Percentiles rank a stretch among this genome's conserved stretches.
These are phyloP conservation scores for Saccharomyces hybrid DNA, from an alignment of 1,139 yeast species.

Conservation along the genomic window DNA sequence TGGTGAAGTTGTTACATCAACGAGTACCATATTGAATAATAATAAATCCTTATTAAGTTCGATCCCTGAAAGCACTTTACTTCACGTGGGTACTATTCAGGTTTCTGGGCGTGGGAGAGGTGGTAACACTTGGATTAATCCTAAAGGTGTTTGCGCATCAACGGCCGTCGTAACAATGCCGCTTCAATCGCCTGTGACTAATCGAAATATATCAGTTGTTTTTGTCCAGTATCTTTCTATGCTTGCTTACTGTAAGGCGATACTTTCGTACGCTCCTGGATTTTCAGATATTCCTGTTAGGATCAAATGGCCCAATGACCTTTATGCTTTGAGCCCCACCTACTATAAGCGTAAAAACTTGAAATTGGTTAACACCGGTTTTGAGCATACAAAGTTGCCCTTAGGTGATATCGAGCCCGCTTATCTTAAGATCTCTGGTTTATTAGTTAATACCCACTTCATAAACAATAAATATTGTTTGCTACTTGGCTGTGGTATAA, in stretches of 20 bases:
- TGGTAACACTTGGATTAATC: conserved; percentile 92
- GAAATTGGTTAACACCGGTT: conserved; percentile 20
- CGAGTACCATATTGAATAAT: conserved; percentile 67
- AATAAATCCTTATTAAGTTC: conserved; percentile 49
- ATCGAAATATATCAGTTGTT: conserved; percentile 46
- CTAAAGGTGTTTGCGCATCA: conserved; percentile 81
- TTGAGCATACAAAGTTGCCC: conserved; percentile 18
- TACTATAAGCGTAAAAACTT: conserved; percentile 31
- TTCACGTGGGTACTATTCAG: conserved; percentile 65
- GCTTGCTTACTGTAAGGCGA: conserved; percentile 74
- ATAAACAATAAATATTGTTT: conserved; percentile 51
- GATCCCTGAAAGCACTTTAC: conserved; percentile 25
- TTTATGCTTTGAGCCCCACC: conserved; percentile 67
- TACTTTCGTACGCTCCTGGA: conserved; percentile 56
- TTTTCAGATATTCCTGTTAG: conserved; percentile 69
- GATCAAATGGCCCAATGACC: conserved; percentile 96
- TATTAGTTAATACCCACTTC: conserved; percentile 72
- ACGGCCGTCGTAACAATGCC: conserved; percentile 66
- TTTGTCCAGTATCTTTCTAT: conserved; percentile 83
- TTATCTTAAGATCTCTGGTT: conserved; percentile 75
- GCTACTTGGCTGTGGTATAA: conserved; percentile 81
- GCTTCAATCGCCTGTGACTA: conserved; percentile 28
- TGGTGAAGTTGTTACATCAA: conserved; percentile 87
- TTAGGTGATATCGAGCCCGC: conserved; percentile 37
- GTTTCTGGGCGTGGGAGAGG: conserved; percentile 92